Evolutionary conservation across 2,329 filamentous ascomycete genomes (phyloP).

Genomic region (Arthroderma sp.): DNA sequence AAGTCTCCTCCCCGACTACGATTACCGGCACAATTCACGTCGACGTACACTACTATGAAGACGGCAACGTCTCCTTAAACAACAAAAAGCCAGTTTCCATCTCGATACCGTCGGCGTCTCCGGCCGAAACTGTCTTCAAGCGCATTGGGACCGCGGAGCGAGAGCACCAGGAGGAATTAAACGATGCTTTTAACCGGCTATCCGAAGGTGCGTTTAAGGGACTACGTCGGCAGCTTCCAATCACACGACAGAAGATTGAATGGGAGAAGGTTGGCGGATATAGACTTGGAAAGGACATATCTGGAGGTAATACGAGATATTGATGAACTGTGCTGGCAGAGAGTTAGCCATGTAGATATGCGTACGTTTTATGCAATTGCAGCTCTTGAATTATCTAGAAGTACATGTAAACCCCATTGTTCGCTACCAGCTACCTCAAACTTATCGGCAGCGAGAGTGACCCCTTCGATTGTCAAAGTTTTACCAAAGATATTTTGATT

Average conservation of each 20-base stretch:
- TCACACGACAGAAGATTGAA: conserved; percentile 97
- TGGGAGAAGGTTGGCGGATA: conserved; percentile 98
- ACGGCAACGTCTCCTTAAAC: conserved; percentile 87
- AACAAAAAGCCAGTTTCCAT: conserved; percentile 66
- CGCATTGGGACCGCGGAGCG: conserved; percentile 72
- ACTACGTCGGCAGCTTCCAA: conserved; percentile 79
- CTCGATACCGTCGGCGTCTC: conserved; percentile 50
- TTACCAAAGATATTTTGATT: too few relatives aligned
- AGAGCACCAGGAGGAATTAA: conserved; percentile 92
- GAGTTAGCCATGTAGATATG: background rate
- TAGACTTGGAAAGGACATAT: conserved; percentile 68
- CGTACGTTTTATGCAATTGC: background rate
- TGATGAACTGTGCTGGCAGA: background rate
- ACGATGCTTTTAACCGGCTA: conserved; percentile 73
- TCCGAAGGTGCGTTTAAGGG: conserved; percentile 95
- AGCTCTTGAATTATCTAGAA: too few relatives aligned
- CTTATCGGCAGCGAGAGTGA: too few relatives aligned
- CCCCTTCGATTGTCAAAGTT: too few relatives aligned
- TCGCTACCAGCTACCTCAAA: too few relatives aligned
- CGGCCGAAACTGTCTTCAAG: conserved; percentile 59
- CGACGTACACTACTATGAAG: conserved; percentile 98
- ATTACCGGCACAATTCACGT: conserved; percentile 76
- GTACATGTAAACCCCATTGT: too few relatives aligned
- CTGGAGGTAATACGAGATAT: conserved; percentile 48
- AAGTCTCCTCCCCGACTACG: conserved; percentile 47